A percentile compares a stretch with the other conserved stretches of the same genome.
These are phyloP conservation scores for Candida silvicultrix DNA, from an alignment of 805 yeast genomes.

Conservation along the genomic window DNA sequence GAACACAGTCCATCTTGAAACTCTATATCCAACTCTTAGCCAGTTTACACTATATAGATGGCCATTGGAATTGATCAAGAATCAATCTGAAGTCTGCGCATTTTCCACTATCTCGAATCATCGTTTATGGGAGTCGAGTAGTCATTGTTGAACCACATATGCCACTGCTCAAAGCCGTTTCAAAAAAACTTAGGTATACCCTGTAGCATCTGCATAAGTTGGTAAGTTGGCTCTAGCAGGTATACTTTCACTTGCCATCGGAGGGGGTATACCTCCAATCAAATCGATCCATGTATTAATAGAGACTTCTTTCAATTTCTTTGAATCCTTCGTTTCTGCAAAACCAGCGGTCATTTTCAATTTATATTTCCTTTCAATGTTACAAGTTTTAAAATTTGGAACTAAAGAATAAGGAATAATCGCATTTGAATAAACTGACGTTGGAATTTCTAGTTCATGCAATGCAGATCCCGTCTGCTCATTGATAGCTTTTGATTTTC, in stretches of 20 bases:
- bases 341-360: constrained; percentile 30
- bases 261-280: constrained; percentile 8
- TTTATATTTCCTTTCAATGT: constrained; percentile 39
- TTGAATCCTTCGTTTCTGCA: constrained; percentile 1
- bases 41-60: too few relatives aligned
- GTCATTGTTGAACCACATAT: too few relatives aligned
- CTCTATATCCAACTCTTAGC: too few relatives aligned
- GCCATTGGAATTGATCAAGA: too few relatives aligned
- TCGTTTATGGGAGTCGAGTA: too few relatives aligned
- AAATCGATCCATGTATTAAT: constrained; percentile 1
- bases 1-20: too few relatives aligned
- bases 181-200: neutral
- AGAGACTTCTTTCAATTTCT: neutral
- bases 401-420: constrained; percentile 35
- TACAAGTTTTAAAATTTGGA: constrained; percentile 44
- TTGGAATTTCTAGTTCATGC: constrained; percentile 26
- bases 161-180: neutral
- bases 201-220: neutral
- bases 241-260: constrained; percentile 6
- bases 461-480: constrained; percentile 30
- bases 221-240: constrained; percentile 1
- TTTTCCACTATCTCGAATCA: too few relatives aligned
- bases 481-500: constrained; percentile 5
- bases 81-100: too few relatives aligned
- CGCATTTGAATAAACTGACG: constrained; percentile 28